A percentile compares a stretch with the other conserved stretches of the same genome.
Conservation (phyloP, 257 asterid species). For the Anisodus tanguticus region DNA sequence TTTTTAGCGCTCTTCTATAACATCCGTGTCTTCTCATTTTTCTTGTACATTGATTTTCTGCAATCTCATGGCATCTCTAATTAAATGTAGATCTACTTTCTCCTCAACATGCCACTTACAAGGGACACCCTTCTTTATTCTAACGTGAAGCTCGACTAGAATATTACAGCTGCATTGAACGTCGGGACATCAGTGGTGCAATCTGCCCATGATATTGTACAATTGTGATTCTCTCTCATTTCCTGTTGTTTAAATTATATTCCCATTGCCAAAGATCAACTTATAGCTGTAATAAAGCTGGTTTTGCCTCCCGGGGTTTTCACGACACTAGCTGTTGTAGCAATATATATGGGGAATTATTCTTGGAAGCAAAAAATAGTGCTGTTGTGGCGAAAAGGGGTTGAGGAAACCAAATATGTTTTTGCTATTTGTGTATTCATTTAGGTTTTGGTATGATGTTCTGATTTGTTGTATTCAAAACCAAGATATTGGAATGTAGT, state of each 20-base stretch:
- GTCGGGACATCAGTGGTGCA: constrained; percentile 34
- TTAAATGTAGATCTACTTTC: constrained; percentile 71
- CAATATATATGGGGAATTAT: not conserved
- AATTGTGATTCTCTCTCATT: constrained; percentile 23
- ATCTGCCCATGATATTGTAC: constrained; percentile 40
- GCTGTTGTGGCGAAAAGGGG: not conserved
- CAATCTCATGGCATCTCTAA: constrained; percentile 32
- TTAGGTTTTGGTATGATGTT: not conserved
- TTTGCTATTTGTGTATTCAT: not conserved
- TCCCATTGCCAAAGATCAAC: constrained; percentile 1
- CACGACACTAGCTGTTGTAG: constrained; percentile 23
- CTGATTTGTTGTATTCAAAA: constrained; percentile 21
- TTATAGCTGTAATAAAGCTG: constrained; percentile 28
- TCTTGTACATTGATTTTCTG: not conserved
- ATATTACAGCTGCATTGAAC: constrained; percentile 32
- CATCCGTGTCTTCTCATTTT: not conserved
- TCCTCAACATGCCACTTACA: constrained; percentile 83
- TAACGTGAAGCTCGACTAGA: constrained; percentile 86
- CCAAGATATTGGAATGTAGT: not conserved
- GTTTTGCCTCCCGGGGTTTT: not conserved
- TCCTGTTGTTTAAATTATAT: not conserved
- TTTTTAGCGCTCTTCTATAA: not conserved
- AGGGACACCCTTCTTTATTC: constrained; percentile 95
- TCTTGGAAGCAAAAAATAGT: not conserved
- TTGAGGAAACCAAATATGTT: not conserved